Evolutionary conservation across 352 stramenopile species (phyloP), one percentile per base, ranked within the genome.

Genomic region (Phytophthora sp.): DNA sequence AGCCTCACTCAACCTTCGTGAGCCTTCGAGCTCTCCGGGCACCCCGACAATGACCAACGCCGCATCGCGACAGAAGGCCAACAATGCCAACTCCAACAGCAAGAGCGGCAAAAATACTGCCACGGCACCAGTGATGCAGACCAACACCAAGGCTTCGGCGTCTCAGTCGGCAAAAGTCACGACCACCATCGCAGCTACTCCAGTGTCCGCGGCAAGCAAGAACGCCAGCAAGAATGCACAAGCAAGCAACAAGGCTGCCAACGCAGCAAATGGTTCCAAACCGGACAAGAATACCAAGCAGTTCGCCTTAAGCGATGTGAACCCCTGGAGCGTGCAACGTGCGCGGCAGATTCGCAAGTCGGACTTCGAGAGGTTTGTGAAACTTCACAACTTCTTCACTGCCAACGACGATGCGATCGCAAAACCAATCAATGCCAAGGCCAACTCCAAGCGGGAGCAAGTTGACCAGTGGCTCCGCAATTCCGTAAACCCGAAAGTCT

Each of bases 381-480:
- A 63, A 44, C 45, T 69, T 17, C 54, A 52, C 24, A 69, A 69
- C 45, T 69, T 55, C 38, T 69, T 69, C 38, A 28, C 18, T 2
- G 61, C 54, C 15, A 58, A 52, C 20, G 61, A 69, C 23, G 45
- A 52, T 8, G 18, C 24, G 6, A 38, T 48, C 5, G 53, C 53
- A 1, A 4, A 30, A 15, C 28, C 35, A 30, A 64, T 69, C 23
- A 58, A 44, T 32, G 30, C 12, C 15, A 64, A 65, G 21, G 18
- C 15, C 2, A 41, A 37, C 17, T 26, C n/a, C 21, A 67, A 67
- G 26, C 59, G 43, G 2, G 59, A 67, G 51, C 32, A 56, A 21
- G 51, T 67, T 13, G 44, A 55, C 34, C 20, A 56, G 34, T 67
- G 59, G 50, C 12, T 62, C 5, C 12, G 32, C 4, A 28, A 21